A percentile compares a stretch with the other conserved stretches of the same genome.
Conservation (phyloP, 2,329 filamentous ascomycete genomes). For the Claviceps digitariae region DNA sequence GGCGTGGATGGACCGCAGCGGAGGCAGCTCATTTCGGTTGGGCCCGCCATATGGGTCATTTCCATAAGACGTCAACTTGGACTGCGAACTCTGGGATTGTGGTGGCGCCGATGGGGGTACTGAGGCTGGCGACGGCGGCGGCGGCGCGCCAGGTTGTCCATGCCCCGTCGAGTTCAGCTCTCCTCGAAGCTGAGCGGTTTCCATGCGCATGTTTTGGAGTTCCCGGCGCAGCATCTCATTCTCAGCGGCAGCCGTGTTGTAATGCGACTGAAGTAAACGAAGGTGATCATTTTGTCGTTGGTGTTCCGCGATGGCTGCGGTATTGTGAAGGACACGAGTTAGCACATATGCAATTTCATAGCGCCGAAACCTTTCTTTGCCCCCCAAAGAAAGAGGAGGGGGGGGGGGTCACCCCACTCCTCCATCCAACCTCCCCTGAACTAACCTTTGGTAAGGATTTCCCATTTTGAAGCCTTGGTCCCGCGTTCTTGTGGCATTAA, state of each 20-base stretch:
- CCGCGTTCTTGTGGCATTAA: conserved; percentile 69
- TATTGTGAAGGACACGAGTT: not conserved
- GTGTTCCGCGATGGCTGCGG: conserved; percentile 46
- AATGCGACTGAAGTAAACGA: conserved; percentile 32
- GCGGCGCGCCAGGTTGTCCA: conserved; percentile 13
- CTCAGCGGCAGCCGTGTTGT: conserved; percentile 27
- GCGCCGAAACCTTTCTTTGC: too few species aligned
- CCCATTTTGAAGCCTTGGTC: conserved; percentile 81
- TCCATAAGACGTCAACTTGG: conserved; percentile 10
- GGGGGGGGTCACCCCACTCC: too few species aligned
- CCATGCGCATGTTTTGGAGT: conserved; percentile 31
- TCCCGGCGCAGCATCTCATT: conserved; percentile 36
- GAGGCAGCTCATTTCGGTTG: conserved; percentile 39
- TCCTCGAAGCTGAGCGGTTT: conserved; percentile 33
- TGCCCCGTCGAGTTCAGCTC: conserved; percentile 14
- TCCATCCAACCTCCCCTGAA: not conserved
- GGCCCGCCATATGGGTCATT: conserved; percentile 18
- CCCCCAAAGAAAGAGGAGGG: too few species aligned
- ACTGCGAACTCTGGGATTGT: conserved; percentile 5
- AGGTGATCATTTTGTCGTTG: conserved; percentile 38
- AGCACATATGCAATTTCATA: not conserved
- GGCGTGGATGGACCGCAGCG: conserved; percentile 38
- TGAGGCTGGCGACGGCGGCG: conserved; percentile 13
- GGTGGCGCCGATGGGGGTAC: conserved; percentile 10
- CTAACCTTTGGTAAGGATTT: conserved; percentile 73